A percentile compares a stretch with the other conserved stretches of the same genome.
phyloP scores from a whole-genome alignment of 768 basidiomycete genomes.

The Chalciporus sphaerocephalus region DNA sequence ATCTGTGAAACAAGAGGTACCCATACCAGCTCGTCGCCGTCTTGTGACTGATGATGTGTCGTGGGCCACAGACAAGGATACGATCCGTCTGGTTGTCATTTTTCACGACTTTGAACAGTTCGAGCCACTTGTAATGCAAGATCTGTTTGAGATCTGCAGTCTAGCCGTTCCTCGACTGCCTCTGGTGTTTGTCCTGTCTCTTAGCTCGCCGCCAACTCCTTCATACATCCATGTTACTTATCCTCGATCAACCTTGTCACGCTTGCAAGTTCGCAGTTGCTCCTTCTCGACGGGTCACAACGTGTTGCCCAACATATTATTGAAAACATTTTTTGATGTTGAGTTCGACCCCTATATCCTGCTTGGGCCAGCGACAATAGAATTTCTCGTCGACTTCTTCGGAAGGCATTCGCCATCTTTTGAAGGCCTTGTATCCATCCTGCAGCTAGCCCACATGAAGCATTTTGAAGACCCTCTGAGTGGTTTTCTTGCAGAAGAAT shows the following conservation, averaged over 20 bases:
- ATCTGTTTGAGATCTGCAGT: conserved; percentile 70
- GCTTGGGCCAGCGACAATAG: conserved; percentile 54
- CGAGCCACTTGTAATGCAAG: conserved; percentile 57
- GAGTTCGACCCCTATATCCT: conserved; percentile 57
- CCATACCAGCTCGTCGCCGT: neutral
- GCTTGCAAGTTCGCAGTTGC: conserved; percentile 52
- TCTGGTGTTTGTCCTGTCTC: conserved; percentile 57
- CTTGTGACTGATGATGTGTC: neutral
- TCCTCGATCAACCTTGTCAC: conserved; percentile 53
- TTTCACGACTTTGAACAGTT: conserved; percentile 76
- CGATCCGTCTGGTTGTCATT: conserved; percentile 49
- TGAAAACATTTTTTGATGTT: conserved; percentile 61
- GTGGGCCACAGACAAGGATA: conserved; percentile 14
- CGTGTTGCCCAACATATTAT: conserved; percentile 51
- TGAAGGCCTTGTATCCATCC: conserved; percentile 50
- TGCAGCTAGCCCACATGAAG: conserved; percentile 69
- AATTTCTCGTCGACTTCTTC: conserved; percentile 55
- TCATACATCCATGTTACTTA: conserved; percentile 60
- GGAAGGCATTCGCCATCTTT: conserved; percentile 52
- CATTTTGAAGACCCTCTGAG: conserved; percentile 66
- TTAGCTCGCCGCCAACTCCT: conserved; percentile 52
- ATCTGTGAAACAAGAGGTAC: conserved; percentile 38
- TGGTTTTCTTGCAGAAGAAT: conserved; percentile 19
- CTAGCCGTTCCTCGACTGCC: conserved; percentile 51
- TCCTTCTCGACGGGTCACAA: conserved; percentile 44